Evolutionary conservation across 768 basidiomycete genomes (phyloP), one percentile per base, ranked within the genome.

Genomic region (Nidula microcarpa): DNA sequence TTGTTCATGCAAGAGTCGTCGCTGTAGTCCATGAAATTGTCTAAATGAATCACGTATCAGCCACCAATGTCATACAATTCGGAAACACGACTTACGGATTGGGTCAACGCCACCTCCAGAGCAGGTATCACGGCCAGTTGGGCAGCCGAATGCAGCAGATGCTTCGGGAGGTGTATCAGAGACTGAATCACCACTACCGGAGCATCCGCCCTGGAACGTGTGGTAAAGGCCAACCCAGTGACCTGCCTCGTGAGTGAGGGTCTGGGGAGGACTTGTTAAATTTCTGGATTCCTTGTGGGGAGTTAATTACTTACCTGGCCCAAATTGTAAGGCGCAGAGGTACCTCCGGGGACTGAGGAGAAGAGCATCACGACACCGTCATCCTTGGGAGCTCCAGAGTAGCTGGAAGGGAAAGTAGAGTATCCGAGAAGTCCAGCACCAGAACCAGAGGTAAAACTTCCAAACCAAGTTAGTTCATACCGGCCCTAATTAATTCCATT

Each of bases 171-270:
- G 79, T 1, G 77, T 80, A 57, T 79, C 78, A 11, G 58, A 58
- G 52, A 81, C 77, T 18, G 49, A 55, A 60, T 81, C 79, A 30
- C 77, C 79, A 33, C 68, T 45, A 57, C 54, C 56, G 11, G 53
- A 47, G 67, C 74, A 79, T 17, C 77, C 76, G 41, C 78, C 77
- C 60, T 84, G 76, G 76, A 81, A 82, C 23, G 81, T 80, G 67
- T 82, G 80, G 66, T 74, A 82, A 23, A 82, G 71, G 30, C 82
- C 81, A 54, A 80, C 67, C 81, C 82, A 84, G 67, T 83, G 81
- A n/a, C 81, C 80, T 47, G 73, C 75, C 63, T 84, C 82, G 60
- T 84, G 82, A 11, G 75, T 80, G 54, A 78, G 58, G 43, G 78
- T 84, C 63, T 64, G 23, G 58, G 34, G 23, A 30, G 23, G 23